Evolutionary conservation across 331 rosid genomes (phyloP), one percentile per base, ranked within the genome.

Genomic region (Malus hybrid): DNA sequence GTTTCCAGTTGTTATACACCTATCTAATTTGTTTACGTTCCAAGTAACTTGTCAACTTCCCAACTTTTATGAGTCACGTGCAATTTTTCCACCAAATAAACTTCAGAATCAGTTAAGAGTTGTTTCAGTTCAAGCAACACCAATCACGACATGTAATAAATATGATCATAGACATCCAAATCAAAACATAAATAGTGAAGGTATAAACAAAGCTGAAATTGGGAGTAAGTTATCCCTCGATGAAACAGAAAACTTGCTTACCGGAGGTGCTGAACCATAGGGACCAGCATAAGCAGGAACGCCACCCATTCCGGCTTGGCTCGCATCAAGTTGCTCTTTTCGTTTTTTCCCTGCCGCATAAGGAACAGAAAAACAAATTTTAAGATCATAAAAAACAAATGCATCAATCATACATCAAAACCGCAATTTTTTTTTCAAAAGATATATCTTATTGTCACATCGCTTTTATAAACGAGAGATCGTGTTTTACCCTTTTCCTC

Each of bases 241-340:
- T 56, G 29, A 59, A 54, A 32, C n/a, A 77, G 79, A 62, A 67
- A 83, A 57, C 74, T 65, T 78, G 75, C 96, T 87, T 82, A 91
- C 94, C 61, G 90, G 84, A 74, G 96, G 93, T 46, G 96, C 69
- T 82, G 88, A 82, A 65, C 91, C 97, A 55, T 92, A 95, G 54
- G 90, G 82, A 80, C 97, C 96, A 46, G 92, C 55, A 76, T 84
- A 95, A 29, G 97, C 93, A 79, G 97, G 93, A 87, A 92, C 89
- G 91, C 89, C 46, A 39, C 46, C 46, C 46, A 83, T 81, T 80
- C 87, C 97, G 50, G 93, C 93, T 85, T 89, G 95, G 87, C 82
- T 88, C 80, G 92, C 86, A 84, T 95, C 97, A 65, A 83, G 87
- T 63, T 95, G 99, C 72, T 95, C 99, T 85, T 90, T 95, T 59